Evolutionary conservation across 2,329 filamentous ascomycete genomes (phyloP).

Genomic region (Aspergillus tubingensis): DNA sequence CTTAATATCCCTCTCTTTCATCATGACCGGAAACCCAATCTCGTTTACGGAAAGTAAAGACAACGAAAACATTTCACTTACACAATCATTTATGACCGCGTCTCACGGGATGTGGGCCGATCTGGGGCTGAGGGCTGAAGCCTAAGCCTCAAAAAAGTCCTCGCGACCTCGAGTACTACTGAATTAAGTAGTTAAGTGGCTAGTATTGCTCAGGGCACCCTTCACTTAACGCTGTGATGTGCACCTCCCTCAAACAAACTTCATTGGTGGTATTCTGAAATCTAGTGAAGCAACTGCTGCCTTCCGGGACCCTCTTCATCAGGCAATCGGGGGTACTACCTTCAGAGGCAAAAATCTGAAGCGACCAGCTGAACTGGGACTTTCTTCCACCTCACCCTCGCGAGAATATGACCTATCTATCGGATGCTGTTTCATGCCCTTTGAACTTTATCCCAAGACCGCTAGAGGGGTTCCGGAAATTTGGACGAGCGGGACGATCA

Average conservation of each 20-base stretch:
- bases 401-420: conserved; percentile 16
- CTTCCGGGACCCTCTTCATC: background rate
- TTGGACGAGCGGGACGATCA: conserved; percentile 21
- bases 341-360: background rate
- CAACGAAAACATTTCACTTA: background rate
- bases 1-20: background rate
- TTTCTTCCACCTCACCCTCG: background rate
- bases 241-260: background rate
- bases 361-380: conserved; percentile 2
- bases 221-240: background rate
- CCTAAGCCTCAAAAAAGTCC: conserved; percentile 7
- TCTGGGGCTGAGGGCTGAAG: conserved; percentile 15
- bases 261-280: background rate
- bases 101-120: conserved; percentile 20
- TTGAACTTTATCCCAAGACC: conserved; percentile 9
- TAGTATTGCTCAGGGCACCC: background rate
- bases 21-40: background rate
- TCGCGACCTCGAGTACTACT: background rate
- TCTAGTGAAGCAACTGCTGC: conserved; percentile 1
- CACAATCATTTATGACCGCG: conserved; percentile 8
- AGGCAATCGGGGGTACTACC: background rate
- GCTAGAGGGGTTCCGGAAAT: conserved; percentile 20
- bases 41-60: background rate
- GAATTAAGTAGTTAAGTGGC: no score
- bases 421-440: conserved; percentile 11